Base-by-base conservation (phyloP, 2,329 filamentous ascomycete species). In the Colletotrichum ledebouriae region DNA sequence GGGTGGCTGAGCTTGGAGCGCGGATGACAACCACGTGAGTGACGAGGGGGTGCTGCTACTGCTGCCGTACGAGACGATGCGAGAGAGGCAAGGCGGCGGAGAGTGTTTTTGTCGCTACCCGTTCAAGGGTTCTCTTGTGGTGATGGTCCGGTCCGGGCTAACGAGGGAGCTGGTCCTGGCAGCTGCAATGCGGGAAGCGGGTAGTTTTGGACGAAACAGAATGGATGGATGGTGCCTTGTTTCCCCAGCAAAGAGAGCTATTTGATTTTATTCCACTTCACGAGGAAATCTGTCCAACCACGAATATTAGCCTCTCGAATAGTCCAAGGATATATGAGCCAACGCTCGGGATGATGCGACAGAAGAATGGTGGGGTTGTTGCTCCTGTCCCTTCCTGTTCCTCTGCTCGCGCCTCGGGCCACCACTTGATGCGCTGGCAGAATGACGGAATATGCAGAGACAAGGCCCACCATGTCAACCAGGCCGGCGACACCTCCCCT, bases 391-490 rank as follows among this genome's bases (percentile, higher is more conserved):
- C 15, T 11, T 52, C 49, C 49, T 52, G 49, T 55, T 75, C 76
- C 71, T 73, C 72, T 71, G 75, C 78, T 77, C 73, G 80, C 79
- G 81, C 79, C 79, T 81, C 79, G 78, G 78, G 75, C 78, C 76
- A 80, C 78, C 76, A 68, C 78, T 82, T 84, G 82, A 84, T 85
- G 83, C 80, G 83, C 78, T 85, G 83, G 83, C 71, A 72, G 66
- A 63, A 87, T 86, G 83, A 86, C 83, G 84, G 84, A 82, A 85
- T 82, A 84, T 86, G 85, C 84, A 86, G 77, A 79, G 82, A 77
- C 79, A 77, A 79, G 80, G 79, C 77, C 79, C 79, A 81, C 80
- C 78, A 76, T 76, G 78, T 78, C 76, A 77, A 80, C 79, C 80
- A 82, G 77, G 79, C 78, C 81, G 81, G 79, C 70, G 71, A 64